Evolutionary conservation across 2,329 filamentous ascomycete species (phyloP), one percentile per base, ranked within the genome.

Genomic region (Alternaria sp.): DNA sequence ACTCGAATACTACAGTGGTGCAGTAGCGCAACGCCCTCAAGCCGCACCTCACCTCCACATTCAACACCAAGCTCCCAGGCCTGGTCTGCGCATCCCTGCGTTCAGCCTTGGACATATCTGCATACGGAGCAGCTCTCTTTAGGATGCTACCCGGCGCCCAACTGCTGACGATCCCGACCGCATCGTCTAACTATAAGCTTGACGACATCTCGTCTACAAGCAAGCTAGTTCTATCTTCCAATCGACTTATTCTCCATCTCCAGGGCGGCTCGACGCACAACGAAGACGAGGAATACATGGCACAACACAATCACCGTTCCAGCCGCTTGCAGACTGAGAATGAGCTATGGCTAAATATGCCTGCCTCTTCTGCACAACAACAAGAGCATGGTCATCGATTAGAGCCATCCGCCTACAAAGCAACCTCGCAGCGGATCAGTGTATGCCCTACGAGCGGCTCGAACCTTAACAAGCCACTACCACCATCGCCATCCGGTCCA

Each of bases 271-370:
- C 59, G 45, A 52, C 63, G 30, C 56, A 55, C 61, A 54, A 23
- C n/a, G 57, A 61, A 26, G 51, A 65, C 28, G 45, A 59, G 45
- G 44, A 61, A n/a, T 36, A 50, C 28, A 79, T 78, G 75, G 68
- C 73, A 49, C 59, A 72, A 51, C 57, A 65, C 49, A 63, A 45
- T 45, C 62, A 63, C 45, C 64, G 69, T 47, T 61, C 63, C 19
- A 68, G 67, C 53, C 68, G 45, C 36, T 59, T 54, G 26, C 65
- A 64, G 60, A 66, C 69, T 28, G 68, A 72, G 23, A 68, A 66
- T 7, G 75, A 78, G 52, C 62, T 79, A 23, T 79, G 77, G 77
- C 73, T 77, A 47, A 71, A 63, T 30, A 69, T 73, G 68, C 67
- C 75, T 12, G 69, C 68, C 52, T 67, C 57, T 17, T 57, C 67